phyloP scores from a whole-genome alignment of 306 rosid species.

The Malus orientalis region DNA sequence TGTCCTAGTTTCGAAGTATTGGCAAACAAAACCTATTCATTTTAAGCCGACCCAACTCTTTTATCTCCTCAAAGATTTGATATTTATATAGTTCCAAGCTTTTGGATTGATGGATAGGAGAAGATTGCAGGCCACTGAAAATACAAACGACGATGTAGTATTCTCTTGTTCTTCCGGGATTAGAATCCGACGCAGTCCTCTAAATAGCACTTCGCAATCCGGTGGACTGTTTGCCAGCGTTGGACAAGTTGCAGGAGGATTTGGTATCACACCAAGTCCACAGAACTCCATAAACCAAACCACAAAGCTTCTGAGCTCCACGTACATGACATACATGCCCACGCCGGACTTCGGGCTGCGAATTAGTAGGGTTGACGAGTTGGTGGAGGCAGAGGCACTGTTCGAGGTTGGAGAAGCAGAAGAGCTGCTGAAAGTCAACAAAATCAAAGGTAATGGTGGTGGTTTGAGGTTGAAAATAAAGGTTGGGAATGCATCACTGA shows the following conservation, averaged over 20 bases:
- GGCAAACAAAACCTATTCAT: not conserved
- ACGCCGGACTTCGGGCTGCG: not conserved
- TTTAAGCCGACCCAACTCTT: not conserved
- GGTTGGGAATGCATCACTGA: constrained; percentile 39
- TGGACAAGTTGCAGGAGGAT: constrained; percentile 24
- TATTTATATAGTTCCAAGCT: constrained; percentile 3
- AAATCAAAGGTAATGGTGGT: not conserved
- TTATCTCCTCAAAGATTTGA: not conserved
- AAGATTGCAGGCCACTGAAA: constrained; percentile 18
- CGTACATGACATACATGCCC: constrained; percentile 19
- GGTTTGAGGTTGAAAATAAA: constrained; percentile 40
- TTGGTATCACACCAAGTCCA: constrained; percentile 21
- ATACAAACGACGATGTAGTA: constrained; percentile 13
- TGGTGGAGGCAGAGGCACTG: not conserved
- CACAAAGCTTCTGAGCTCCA: constrained; percentile 12
- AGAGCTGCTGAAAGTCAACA: constrained; percentile 8
- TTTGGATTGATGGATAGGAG: constrained; percentile 24
- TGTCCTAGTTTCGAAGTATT: not conserved
- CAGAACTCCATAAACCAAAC: not conserved
- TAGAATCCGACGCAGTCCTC: constrained; percentile 19
- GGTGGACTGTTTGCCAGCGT: constrained; percentile 32
- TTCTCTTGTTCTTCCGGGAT: constrained; percentile 41
- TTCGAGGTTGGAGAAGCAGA: constrained; percentile 14
- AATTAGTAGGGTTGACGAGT: constrained; percentile 5
- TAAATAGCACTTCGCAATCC: not conserved